Base-by-base conservation (phyloP, 2,329 filamentous ascomycete genomes). In the Parastagonospora avenae region DNA sequence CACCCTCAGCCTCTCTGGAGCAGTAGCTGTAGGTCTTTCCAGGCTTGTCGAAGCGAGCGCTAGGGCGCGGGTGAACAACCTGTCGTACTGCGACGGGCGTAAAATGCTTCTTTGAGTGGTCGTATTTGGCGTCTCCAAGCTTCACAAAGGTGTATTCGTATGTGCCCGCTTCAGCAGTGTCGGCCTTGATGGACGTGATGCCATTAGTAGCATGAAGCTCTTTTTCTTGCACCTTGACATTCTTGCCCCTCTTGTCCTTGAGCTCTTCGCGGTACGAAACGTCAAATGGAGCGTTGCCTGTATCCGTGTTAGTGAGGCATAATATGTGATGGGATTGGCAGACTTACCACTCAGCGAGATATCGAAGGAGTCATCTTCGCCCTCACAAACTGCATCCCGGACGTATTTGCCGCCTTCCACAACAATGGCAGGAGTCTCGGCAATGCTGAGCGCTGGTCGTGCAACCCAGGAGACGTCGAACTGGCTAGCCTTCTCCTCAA, bases 11-110 rank as follows among this genome's bases (percentile, higher is more conserved):
- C 64, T 96, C 91, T 41, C 92, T 87, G 71, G 92, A 88, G 76
- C 94, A 99, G 75, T 93, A 96, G 71, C 94, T 96, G 80, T 97
- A 97, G 0, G 91, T 92, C 73, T 94, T 94, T 12, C 92, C 92
- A 2, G 92, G 91, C 60, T 90, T 90, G 51, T 83, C 82, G 68
- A 99, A 99, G 4, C 83, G 81, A 4, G 92, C 94, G 2, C 87
- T 85, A 1, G 94, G 94, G 51, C 89, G 89, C 11, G 91, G 82
- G 66, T 96, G 89, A 42, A 99, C 91, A 19, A 82, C 88, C 73
- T 99, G 94, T 61, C 89, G 85, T 29, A 99, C 79, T 10, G 84
- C 79, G 30, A 97, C 72, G 4, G 88, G 84, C 15, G 80, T 78
- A 64, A 88, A 87, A 59, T 84, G 84, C 60, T 79, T 82, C 54